Base-by-base conservation (phyloP, 768 basidiomycete species). In the Lactarius sanguifluus region DNA sequence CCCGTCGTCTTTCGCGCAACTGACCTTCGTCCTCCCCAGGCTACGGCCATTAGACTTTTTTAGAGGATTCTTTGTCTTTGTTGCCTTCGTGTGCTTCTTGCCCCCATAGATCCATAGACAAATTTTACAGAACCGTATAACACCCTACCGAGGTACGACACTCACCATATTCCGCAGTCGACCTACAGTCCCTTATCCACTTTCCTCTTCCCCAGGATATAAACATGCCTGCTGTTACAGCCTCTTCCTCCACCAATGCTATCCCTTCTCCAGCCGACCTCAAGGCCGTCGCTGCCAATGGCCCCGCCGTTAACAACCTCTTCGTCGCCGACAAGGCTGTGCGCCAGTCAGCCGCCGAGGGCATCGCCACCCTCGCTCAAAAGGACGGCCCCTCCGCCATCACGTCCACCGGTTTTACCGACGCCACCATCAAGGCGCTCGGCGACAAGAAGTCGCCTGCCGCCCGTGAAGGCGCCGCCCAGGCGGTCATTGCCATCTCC, bases 391-490 rank as follows among this genome's bases (percentile, higher is more conserved):
- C 91, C 70, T 79, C 86, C 67, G 87, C 86, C 76, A 85, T 97
- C 75, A 81, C 82, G 67, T 81, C 86, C 68, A 79, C 85, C 68
- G 87, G 83, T 69, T 89, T 96, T 79, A 79, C 79, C 43, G 88
- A 88, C 62, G 90, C 92, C 72, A 77, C 86, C 69, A 73, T 92
- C 77, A 92, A 90, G 82, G 94, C 93, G 61, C 87, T 97, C 70
- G 82, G 82, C 78, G 94, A 97, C 87, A 98, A 98, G 86, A 97
- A 96, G 82, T 92, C 90, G 20, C 89, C 94, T 61, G 90, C 89
- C 69, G 85, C 90, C 70, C 94, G 96, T 76, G 92, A 98, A 79
- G 92, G 89, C 72, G 95, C 94, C 62, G 90, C 89, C 60, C 79
- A 82, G 75, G 85, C 90, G 75, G 79, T 97, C 74, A 77, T 79